Conservation (phyloP, 2,329 filamentous ascomycete genomes). For the Neofusicoccum umdonicola region DNA sequence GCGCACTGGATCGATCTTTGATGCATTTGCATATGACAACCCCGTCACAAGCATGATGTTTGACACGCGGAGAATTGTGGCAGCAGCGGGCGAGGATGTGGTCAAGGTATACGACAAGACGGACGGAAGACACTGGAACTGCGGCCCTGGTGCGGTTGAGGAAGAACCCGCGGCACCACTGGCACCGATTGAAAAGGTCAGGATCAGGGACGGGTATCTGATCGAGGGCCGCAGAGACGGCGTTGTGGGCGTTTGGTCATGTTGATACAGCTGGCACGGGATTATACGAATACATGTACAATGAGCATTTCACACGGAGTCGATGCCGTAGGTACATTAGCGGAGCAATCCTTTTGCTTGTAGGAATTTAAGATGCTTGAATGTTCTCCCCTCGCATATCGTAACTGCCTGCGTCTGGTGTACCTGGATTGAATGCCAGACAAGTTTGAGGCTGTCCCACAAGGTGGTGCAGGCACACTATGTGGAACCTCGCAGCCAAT, state of each 20-base stretch:
- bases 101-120: slow-evolving; percentile 99
- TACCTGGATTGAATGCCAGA: background rate
- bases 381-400: background rate
- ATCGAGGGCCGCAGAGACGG: slow-evolving; percentile 88
- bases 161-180: slow-evolving; percentile 62
- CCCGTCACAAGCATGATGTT: slow-evolving; percentile 97
- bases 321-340: slow-evolving; percentile 3
- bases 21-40: slow-evolving; percentile 93
- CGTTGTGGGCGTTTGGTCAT: slow-evolving; percentile 79
- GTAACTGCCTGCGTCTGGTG: too few relatives aligned
- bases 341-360: background rate
- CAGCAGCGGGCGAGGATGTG: slow-evolving; percentile 86
- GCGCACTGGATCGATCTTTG: slow-evolving; percentile 88
- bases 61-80: slow-evolving; percentile 82
- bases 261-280: slow-evolving; percentile 21
- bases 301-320: slow-evolving; percentile 9
- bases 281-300: background rate
- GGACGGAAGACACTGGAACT: slow-evolving; percentile 94
- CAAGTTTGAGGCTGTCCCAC: background rate
- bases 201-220: slow-evolving; percentile 90
- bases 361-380: background rate
- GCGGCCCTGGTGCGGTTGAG: slow-evolving; percentile 71
- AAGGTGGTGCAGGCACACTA: too few relatives aligned
- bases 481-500: background rate
- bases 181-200: slow-evolving; percentile 70